A percentile compares a stretch with the other conserved stretches of the same genome.
phyloP scores from a whole-genome alignment of 2,329 filamentous ascomycete species.

The Gnomoniopsis sp. region DNA sequence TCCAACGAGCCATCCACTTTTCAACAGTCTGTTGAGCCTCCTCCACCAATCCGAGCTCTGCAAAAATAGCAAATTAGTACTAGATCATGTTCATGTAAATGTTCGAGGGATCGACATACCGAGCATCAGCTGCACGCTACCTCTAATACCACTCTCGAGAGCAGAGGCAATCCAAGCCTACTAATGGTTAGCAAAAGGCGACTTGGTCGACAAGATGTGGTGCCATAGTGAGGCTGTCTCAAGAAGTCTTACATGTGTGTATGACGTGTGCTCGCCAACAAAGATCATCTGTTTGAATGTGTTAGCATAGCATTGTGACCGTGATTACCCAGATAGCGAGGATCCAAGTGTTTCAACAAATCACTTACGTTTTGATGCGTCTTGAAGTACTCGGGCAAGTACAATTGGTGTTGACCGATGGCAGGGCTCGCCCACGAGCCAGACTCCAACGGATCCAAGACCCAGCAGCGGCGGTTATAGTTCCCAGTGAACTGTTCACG shows the following conservation, averaged over 20 bases:
- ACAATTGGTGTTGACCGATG: slow-evolving; percentile 65
- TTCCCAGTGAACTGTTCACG: slow-evolving; percentile 61
- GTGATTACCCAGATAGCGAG: not conserved
- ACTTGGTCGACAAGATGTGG: not conserved
- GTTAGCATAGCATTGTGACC: not conserved
- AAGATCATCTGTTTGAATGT: slow-evolving; percentile 53
- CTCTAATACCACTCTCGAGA: slow-evolving; percentile 64
- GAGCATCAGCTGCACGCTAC: slow-evolving; percentile 61
- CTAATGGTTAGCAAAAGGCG: not conserved
- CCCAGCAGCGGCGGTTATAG: slow-evolving; percentile 65
- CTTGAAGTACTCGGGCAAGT: slow-evolving; percentile 69
- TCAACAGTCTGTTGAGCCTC: slow-evolving; percentile 63
- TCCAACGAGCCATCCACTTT: slow-evolving; percentile 69
- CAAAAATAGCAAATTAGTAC: not conserved
- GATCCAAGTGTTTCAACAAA: too few species aligned
- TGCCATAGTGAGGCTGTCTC: not conserved
- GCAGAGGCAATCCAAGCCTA: slow-evolving; percentile 64
- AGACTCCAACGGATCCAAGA: slow-evolving; percentile 55
- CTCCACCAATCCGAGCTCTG: slow-evolving; percentile 62
- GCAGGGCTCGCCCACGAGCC: slow-evolving; percentile 61
- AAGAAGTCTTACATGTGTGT: slow-evolving; percentile 48
- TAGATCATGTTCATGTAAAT: not conserved
- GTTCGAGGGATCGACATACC: slow-evolving; percentile 31
- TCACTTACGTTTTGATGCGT: slow-evolving; percentile 55
- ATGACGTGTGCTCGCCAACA: slow-evolving; percentile 65